Conservation (phyloP, 768 basidiomycete species). For the Artomyces pyxidatus region DNA sequence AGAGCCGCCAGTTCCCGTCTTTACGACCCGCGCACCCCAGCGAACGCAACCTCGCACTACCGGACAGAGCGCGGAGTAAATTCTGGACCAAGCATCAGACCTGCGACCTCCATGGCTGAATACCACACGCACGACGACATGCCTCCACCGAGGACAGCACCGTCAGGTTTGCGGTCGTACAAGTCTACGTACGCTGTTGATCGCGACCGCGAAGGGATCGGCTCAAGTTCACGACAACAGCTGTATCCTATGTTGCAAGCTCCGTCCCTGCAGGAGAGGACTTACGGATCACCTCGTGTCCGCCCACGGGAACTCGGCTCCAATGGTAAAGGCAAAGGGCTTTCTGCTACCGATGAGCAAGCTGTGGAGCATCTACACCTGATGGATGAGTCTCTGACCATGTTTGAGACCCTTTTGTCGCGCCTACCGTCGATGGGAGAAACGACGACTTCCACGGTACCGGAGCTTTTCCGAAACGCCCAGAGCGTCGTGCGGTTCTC, state of each 20-base stretch:
- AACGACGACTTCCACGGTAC: constrained; percentile 31
- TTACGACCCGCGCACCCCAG: constrained; percentile 17
- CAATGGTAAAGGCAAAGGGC: not conserved
- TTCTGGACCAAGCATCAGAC: constrained; percentile 14
- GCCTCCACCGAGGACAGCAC: constrained; percentile 29
- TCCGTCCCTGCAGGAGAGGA: constrained; percentile 10
- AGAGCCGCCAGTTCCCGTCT: not conserved
- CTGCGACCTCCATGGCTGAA: constrained; percentile 29
- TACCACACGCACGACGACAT: constrained; percentile 17
- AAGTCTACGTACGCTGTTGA: constrained; percentile 32
- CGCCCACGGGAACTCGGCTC: constrained; percentile 2
- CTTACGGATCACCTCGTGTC: constrained; percentile 14
- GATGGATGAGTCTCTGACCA: constrained; percentile 57
- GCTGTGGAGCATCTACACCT: constrained; percentile 55
- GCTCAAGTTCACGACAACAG: constrained; percentile 7
- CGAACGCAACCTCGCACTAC: constrained; percentile 4
- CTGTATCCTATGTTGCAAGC: constrained; percentile 6
- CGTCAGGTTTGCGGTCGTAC: constrained; percentile 32
- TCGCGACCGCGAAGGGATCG: constrained; percentile 15
- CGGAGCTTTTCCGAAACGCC: constrained; percentile 54
- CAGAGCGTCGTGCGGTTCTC: constrained; percentile 55
- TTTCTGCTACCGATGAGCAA: constrained; percentile 11
- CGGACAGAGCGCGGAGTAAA: constrained; percentile 8
- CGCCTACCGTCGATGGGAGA: constrained; percentile 42
- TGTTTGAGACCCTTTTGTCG: constrained; percentile 61